These are phyloP conservation scores for Pythium aristosporum DNA, from an alignment of 352 stramenopile genomes.

Conservation along the genomic window DNA sequence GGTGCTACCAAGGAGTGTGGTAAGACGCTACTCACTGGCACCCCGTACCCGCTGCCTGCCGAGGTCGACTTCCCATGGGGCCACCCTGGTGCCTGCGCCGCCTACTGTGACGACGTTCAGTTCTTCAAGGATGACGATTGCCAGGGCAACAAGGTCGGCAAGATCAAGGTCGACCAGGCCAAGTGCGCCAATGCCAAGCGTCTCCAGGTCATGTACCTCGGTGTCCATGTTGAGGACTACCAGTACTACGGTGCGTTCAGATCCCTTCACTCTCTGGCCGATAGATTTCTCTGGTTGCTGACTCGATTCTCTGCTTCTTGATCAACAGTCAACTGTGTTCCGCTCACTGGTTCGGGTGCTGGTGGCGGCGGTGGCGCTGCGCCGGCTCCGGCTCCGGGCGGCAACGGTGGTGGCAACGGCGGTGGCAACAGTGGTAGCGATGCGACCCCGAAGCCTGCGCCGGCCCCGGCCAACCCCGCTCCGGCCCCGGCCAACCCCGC, in stretches of 20 bases:
- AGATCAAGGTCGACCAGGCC: slow-evolving; percentile 26
- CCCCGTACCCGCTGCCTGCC: slow-evolving; percentile 12
- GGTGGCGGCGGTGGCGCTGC: neutral
- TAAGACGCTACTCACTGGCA: slow-evolving; percentile 18
- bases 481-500: neutral
- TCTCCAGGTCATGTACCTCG: slow-evolving; percentile 29
- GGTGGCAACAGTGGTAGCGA: neutral
- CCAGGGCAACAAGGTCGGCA: slow-evolving; percentile 26
- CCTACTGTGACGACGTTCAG: slow-evolving; percentile 25
- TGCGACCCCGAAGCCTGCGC: neutral
- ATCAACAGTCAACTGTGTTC: slow-evolving; percentile 10
- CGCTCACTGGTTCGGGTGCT: neutral
- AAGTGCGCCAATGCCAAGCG: slow-evolving; percentile 17
- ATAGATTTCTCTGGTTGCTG: no score
- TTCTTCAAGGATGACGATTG: slow-evolving; percentile 26
- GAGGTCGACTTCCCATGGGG: slow-evolving; percentile 30
- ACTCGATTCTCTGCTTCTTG: no score
- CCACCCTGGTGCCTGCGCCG: slow-evolving; percentile 24
- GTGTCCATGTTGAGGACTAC: slow-evolving; percentile 23
- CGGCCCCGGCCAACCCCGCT: neutral
- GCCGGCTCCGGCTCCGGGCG: no score
- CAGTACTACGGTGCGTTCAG: slow-evolving; percentile 12
- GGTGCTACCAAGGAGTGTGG: slow-evolving; percentile 22
- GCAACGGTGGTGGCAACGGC: no score
- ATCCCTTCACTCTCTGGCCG: no score